Percentiles rank a stretch among this genome's conserved stretches.
phyloP scores from a whole-genome alignment of 1,284 basidiomycete genomes.

The Somion occarium region DNA sequence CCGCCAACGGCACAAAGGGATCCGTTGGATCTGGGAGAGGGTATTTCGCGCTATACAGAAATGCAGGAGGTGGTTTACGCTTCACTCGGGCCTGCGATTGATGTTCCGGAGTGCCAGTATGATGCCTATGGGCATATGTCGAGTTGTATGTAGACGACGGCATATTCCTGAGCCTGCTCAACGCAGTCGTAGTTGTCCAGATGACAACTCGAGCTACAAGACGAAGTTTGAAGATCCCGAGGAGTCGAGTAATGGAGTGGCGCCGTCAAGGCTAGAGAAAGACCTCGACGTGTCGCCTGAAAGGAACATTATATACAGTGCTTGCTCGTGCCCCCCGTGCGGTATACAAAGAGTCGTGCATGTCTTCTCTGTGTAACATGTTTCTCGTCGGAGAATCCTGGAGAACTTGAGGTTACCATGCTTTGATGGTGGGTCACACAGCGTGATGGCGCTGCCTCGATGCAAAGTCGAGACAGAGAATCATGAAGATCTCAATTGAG shows the following conservation, averaged over 20 bases:
- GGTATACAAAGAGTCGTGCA: conserved; percentile 1
- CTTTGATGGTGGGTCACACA: background rate
- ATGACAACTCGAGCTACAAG: too few species aligned
- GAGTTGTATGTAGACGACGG: too few species aligned
- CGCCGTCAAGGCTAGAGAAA: conserved; percentile 1
- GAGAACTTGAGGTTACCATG: conserved; percentile 6
- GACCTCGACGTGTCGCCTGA: background rate
- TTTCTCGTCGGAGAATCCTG: too few species aligned
- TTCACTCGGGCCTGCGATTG: conserved; percentile 26
- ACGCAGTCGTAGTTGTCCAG: too few species aligned
- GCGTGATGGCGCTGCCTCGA: too few species aligned
- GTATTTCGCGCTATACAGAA: conserved; percentile 40
- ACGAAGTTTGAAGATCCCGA: background rate
- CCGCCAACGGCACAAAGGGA: conserved; percentile 51
- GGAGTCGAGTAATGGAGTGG: background rate
- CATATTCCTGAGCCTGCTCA: too few species aligned
- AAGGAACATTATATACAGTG: background rate
- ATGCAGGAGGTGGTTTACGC: conserved; percentile 44
- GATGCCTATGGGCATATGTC: too few species aligned
- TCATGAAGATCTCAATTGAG: background rate
- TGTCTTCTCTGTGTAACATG: background rate
- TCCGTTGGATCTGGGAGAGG: conserved; percentile 49
- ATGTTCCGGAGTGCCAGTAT: too few species aligned
- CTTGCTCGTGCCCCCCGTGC: conserved; percentile 3
- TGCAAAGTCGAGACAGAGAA: background rate